Conservation (phyloP, 2,329 filamentous ascomycete genomes). For the Aspergillus pseudotamarii region DNA sequence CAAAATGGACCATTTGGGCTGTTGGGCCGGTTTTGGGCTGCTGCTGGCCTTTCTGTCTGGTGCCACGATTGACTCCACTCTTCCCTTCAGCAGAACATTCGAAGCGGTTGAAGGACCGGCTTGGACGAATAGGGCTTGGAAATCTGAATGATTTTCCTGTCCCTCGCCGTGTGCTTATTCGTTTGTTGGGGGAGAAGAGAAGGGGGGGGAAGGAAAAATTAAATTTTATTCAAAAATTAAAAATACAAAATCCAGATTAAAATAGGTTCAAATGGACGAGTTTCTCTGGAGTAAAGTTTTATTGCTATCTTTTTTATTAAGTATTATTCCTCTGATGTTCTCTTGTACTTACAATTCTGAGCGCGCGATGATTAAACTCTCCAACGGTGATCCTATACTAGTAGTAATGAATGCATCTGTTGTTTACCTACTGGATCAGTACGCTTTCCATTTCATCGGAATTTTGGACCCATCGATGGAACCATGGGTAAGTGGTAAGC, state of each 20-base stretch:
- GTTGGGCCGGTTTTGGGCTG: constrained; percentile 42
- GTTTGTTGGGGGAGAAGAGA: not conserved
- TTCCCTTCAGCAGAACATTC: constrained; percentile 20
- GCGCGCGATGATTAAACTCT: too few relatives aligned
- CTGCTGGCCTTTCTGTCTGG: constrained; percentile 36
- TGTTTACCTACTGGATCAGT: not conserved
- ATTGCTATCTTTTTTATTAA: not conserved
- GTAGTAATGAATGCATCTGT: not conserved
- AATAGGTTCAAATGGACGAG: not conserved
- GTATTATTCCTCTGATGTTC: not conserved
- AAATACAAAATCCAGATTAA: not conserved
- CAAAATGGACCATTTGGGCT: constrained; percentile 24
- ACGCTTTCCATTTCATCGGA: not conserved
- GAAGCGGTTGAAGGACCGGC: constrained; percentile 26
- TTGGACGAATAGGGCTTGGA: constrained; percentile 35
- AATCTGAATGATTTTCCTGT: constrained; percentile 4
- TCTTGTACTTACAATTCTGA: not conserved
- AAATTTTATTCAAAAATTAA: not conserved
- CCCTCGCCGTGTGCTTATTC: constrained; percentile 20
- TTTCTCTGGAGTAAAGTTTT: not conserved
- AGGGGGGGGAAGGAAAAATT: not conserved
- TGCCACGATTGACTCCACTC: constrained; percentile 46
- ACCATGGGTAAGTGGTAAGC: not conserved
- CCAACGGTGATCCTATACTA: too few relatives aligned
- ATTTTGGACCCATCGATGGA: not conserved